Evolutionary conservation across 2,329 filamentous ascomycete genomes (phyloP), one percentile per base, ranked within the genome.

Genomic region (Aspergillus intermedius): DNA sequence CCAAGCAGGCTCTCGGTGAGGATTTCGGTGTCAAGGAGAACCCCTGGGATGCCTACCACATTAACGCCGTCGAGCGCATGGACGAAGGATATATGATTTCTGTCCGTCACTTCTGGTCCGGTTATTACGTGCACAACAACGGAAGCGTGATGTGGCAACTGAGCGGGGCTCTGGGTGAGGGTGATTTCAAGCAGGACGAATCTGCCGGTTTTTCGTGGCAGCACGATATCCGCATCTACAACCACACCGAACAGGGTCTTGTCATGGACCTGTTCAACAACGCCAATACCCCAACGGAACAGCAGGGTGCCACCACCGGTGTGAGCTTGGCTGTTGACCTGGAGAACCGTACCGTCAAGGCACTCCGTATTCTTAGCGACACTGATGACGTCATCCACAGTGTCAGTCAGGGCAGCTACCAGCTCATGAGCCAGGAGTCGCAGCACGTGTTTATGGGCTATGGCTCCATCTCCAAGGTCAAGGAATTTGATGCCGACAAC

Each of bases 11-110:
- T 5, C 48, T 59, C 35, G 57, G 44, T 1, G 50, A 50, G 2
- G 55, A 54, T 21, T 50, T 50, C 9, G 55, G 56, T 7, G 49
- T 52, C 5, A 52, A 51, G n/a, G 51, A 58, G 12, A 52, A 51
- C 12, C 65, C 65, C n/a, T 67, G 60, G 55, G 65, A 69, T 54
- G 57, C 60, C 17, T 68, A 66, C 45, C 65, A 68, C 47, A 67
- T 68, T 47, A 69, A 69, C 49, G 57, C 65, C 8, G 58, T 69
- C 21, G 53, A 61, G 40, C 45, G 55, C 5, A 57, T 64, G 42
- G 54, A 63, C n/a, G 58, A 68, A 2, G 61, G 65, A 13, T 69
- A 65, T 37, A 49, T 69, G 7, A 53, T 69, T n/a, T 68, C 65
- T 17, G 48, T 65, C 21, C 65, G 66, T n/a, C 64, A 67, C 50